Base-by-base conservation (phyloP, 192 early-diverging fungal species). In the Cetraspora pellucida region DNA sequence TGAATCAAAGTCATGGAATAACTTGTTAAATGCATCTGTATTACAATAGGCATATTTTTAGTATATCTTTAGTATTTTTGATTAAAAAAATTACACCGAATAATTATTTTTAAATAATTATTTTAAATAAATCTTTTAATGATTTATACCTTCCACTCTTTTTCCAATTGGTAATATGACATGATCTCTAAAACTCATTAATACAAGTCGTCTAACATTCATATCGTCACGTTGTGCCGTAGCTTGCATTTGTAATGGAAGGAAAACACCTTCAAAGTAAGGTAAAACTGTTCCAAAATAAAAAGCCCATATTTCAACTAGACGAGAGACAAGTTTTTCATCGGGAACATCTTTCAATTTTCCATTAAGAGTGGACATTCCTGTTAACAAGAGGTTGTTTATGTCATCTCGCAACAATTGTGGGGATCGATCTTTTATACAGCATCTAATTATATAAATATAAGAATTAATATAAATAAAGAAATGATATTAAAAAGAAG, bases 251-350 rank as follows among this genome's bases (percentile, higher is more conserved):
- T 86, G 82, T 14, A 95, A 72, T 11, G 95, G 95, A 4, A 95
- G 83, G 78, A 96, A 95, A 23, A 94, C 93, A 4, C 90, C 95
- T 76, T 96, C 92, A 69, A 96, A 83, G 69, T 92, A 94, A 72
- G 95, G 95, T 43, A 96, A 78, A 13, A 93, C 93, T 28, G 91
- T 93, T 10, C 91, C 89, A 73, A 90, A 93, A 77, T 93, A 90
- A 76, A 93, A 92, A 16, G 87, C 90, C 95, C 95, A 96, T 46
- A 91, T 87, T 45, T 90, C 89, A 3, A 92, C 90, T 47, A 95
- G 60, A 2, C 92, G 88, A 6, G 85, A 87, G 9, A 90, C 84
- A 46, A 94, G 72, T 21, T 81, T 88, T 59, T 94, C 92, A 59
- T 90, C 89, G 0, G 87, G 85, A 10, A 90, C 90, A 52, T 85